Conservation (phyloP, 371 early-diverging fungal species). For the Circinella minor region DNA sequence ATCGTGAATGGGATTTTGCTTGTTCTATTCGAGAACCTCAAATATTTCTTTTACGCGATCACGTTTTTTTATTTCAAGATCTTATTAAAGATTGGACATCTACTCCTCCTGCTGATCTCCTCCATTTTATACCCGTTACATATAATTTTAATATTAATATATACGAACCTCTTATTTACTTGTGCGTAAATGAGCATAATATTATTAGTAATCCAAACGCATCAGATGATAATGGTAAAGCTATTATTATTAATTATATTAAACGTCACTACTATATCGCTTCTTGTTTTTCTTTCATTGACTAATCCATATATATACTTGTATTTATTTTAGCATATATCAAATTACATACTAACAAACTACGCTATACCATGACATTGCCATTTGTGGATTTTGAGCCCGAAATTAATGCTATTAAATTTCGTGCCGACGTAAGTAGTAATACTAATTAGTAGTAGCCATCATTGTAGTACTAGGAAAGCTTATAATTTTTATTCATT, state of each 20-base stretch:
- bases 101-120: conserved; percentile 54
- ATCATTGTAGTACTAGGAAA: not conserved
- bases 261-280: not conserved
- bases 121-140: conserved; percentile 74
- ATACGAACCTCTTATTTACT: conserved; percentile 58
- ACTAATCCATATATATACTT: not conserved
- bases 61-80: conserved; percentile 82
- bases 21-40: conserved; percentile 44
- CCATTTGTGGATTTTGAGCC: conserved; percentile 70
- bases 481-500: no score
- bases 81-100: conserved; percentile 77
- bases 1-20: conserved; percentile 69
- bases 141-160: conserved; percentile 64
- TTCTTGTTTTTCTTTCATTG: no score
- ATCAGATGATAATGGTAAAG: conserved; percentile 77
- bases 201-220: conserved; percentile 80
- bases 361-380: conserved; percentile 51
- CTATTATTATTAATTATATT: not conserved
- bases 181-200: conserved; percentile 84
- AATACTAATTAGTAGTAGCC: not conserved
- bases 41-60: conserved; percentile 79
- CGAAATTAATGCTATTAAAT: conserved; percentile 58
- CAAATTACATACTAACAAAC: conserved; percentile 50
- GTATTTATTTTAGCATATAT: conserved; percentile 59
- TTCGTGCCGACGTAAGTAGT: conserved; percentile 56